These are phyloP conservation scores for Pascua guehoae DNA, from an alignment of 1,284 basidiomycete species.

Conservation along the genomic window DNA sequence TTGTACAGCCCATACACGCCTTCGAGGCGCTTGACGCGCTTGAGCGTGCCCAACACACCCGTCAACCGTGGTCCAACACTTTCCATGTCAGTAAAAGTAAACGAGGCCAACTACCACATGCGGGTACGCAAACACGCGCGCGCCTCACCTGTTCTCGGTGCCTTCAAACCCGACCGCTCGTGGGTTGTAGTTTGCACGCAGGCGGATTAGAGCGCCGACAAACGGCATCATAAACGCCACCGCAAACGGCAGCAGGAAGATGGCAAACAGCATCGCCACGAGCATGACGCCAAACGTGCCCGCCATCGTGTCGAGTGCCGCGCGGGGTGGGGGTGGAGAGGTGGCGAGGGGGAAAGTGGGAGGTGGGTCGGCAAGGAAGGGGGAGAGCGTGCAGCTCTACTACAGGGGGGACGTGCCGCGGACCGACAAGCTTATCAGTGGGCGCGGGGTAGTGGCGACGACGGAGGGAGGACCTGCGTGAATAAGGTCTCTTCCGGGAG, in stretches of 20 bases:
- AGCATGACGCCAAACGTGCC: constrained; percentile 9
- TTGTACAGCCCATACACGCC: constrained; percentile 78
- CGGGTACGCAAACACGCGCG: no score
- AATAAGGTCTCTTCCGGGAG: no score
- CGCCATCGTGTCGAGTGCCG: not conserved
- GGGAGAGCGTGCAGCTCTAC: no score
- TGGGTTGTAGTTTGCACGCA: constrained; percentile 53
- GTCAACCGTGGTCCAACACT: constrained; percentile 50
- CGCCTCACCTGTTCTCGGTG: constrained; percentile 34
- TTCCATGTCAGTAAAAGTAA: not conserved
- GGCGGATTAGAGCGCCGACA: constrained; percentile 44
- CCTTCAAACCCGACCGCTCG: constrained; percentile 70
- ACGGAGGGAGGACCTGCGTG: no score
- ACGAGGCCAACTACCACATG: not conserved
- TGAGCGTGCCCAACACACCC: constrained; percentile 57
- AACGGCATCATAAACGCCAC: constrained; percentile 48
- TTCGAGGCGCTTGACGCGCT: constrained; percentile 72
- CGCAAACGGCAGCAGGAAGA: constrained; percentile 43
- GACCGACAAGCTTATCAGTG: no score
- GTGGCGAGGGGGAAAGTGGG: not conserved
- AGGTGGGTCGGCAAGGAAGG: not conserved
- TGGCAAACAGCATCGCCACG: constrained; percentile 40
- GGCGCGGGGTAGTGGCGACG: no score
- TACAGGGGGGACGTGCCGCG: no score
- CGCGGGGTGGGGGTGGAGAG: not conserved